Evolutionary conservation across 768 basidiomycete genomes (phyloP).

Genomic region (Suillus occidentalis): DNA sequence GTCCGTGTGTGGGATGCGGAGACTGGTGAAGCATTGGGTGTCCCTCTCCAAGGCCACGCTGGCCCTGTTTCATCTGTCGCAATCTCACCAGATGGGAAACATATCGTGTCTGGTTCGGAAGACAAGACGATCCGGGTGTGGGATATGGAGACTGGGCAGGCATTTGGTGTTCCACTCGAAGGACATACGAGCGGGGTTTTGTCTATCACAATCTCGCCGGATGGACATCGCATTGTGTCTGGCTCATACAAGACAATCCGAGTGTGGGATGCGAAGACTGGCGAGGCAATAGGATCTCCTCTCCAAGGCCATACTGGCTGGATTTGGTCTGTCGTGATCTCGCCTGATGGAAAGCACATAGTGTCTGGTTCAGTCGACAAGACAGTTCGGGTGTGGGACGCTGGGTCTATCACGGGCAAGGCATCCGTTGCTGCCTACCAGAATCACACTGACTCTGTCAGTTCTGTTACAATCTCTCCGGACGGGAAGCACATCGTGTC

Average conservation of each 20-base stretch:
- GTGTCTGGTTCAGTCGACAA: not conserved
- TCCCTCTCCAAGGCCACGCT: not conserved
- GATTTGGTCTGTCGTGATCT: not conserved
- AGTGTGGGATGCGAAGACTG: not conserved
- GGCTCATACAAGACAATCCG: not conserved
- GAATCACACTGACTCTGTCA: not conserved
- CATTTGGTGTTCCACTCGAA: not conserved
- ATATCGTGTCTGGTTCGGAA: slow-evolving; percentile 2
- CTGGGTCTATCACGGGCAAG: not conserved
- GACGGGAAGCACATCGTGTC: not conserved
- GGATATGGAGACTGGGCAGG: not conserved
- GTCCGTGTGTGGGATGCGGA: slow-evolving; percentile 15
- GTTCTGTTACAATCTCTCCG: not conserved
- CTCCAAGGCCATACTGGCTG: not conserved
- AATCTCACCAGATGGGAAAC: slow-evolving; percentile 1
- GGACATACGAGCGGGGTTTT: slow-evolving; percentile 4
- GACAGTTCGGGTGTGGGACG: not conserved
- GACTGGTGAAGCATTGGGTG: not conserved
- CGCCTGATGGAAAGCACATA: not conserved
- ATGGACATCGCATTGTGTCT: not conserved
- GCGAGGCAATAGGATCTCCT: not conserved
- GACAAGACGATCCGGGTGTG: slow-evolving; percentile 5
- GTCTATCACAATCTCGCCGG: slow-evolving; percentile 11
- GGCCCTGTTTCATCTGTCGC: not conserved
- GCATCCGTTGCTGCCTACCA: not conserved